Percentiles rank a stretch among this genome's conserved stretches.
These are phyloP conservation scores for Guadua angustifolia DNA, from an alignment of 176 grass and related monocot genomes.

Conservation along the genomic window DNA sequence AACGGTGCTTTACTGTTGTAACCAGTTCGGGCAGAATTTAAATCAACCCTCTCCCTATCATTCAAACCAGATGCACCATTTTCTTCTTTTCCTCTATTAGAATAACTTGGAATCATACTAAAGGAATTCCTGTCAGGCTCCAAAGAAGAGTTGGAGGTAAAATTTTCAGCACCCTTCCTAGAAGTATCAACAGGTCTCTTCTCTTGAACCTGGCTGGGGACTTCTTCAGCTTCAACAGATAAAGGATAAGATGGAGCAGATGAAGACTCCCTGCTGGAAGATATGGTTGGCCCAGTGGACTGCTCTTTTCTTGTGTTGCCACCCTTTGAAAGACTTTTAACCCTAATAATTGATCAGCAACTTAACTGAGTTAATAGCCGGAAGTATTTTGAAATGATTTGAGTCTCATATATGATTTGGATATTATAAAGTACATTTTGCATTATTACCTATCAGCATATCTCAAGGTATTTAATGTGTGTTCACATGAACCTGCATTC, in stretches of 20 bases:
- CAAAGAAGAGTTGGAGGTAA: constrained; percentile 55
- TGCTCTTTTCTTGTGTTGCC: constrained; percentile 87
- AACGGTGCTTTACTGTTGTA: constrained; percentile 60
- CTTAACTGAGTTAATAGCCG: constrained; percentile 20
- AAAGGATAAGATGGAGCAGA: constrained; percentile 59
- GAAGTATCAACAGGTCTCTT: constrained; percentile 65
- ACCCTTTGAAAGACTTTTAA: constrained; percentile 98
- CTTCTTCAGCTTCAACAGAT: constrained; percentile 58
- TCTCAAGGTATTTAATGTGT: constrained; percentile 97
- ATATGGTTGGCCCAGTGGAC: constrained; percentile 41
- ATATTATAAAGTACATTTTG: constrained; percentile 9
- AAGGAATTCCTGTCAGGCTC: constrained; percentile 80
- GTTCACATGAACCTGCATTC: constrained; percentile 96
- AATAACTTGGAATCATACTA: constrained; percentile 77
- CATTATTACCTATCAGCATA: constrained; percentile 84
- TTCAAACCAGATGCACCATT: constrained; percentile 56
- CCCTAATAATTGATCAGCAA: constrained; percentile 64
- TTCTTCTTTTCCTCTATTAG: constrained; percentile 65
- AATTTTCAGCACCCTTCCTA: constrained; percentile 62
- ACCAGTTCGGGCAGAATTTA: constrained; percentile 49
- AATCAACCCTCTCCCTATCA: constrained; percentile 79
- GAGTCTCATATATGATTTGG: not conserved
- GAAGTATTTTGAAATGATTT: constrained; percentile 29
- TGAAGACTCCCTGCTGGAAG: constrained; percentile 62
- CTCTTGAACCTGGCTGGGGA: constrained; percentile 64